A percentile compares a stretch with the other conserved stretches of the same genome.
These are phyloP conservation scores for Chalaropsis thielavioides DNA, from an alignment of 2,329 filamentous ascomycete species.

Conservation along the genomic window DNA sequence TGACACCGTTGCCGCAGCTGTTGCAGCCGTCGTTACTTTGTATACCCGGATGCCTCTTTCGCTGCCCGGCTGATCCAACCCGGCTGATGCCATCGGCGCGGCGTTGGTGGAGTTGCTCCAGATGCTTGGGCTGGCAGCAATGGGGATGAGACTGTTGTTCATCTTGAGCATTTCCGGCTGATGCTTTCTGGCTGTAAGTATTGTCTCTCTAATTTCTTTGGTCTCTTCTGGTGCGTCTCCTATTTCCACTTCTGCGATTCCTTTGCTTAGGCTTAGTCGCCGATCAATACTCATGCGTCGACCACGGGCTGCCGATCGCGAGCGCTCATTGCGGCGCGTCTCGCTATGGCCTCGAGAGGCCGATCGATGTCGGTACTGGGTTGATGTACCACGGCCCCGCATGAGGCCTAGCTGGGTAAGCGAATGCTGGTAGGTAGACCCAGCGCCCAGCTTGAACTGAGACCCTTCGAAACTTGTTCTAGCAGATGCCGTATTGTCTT, in stretches of 20 bases:
- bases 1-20: background rate
- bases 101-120: slow-evolving; percentile 3
- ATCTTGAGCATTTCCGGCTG: background rate
- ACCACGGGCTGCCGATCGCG: background rate
- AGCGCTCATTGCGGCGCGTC: background rate
- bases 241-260: background rate
- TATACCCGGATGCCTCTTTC: background rate
- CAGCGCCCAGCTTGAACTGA: background rate
- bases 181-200: background rate
- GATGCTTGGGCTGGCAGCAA: slow-evolving; percentile 6
- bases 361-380: background rate
- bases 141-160: slow-evolving; percentile 1
- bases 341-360: background rate
- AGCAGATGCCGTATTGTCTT: background rate
- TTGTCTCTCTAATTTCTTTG: background rate
- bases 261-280: no score
- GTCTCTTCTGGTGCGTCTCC: background rate
- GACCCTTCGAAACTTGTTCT: background rate
- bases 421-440: background rate
- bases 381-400: background rate
- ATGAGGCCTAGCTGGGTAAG: background rate
- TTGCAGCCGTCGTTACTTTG: background rate
- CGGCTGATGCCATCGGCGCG: background rate
- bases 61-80: no score
- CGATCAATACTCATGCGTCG: background rate